Conservation (phyloP, 108 stramenopile species). For the Heterococcus sp. region DNA sequence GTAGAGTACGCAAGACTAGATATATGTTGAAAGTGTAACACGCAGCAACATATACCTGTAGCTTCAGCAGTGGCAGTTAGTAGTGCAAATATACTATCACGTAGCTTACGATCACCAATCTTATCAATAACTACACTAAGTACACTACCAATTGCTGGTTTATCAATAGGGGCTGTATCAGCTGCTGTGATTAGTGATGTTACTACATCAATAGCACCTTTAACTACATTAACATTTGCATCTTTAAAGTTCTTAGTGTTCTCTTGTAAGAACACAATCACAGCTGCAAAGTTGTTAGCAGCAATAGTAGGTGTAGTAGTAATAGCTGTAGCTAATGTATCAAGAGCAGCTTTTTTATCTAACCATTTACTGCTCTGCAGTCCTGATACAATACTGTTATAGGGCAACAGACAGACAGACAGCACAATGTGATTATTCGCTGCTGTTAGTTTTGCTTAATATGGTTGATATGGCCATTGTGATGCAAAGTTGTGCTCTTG, state of each 20-base stretch:
- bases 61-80: neutral
- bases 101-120: slow-evolving; percentile 26
- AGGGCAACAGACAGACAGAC: no score
- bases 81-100: neutral
- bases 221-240: slow-evolving; percentile 44
- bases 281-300: slow-evolving; percentile 1
- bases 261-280: slow-evolving; percentile 9
- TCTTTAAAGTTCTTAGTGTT: slow-evolving; percentile 37
- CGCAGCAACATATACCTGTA: no score
- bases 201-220: slow-evolving; percentile 7
- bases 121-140: slow-evolving; percentile 31
- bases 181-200: neutral
- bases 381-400: neutral
- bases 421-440: no score
- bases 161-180: slow-evolving; percentile 1
- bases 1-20: no score
- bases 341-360: neutral
- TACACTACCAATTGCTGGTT: slow-evolving; percentile 10
- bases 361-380: neutral
- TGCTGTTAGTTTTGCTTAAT: no score
- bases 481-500: no score
- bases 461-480: no score
- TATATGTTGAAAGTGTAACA: no score
- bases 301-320: neutral
- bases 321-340: neutral